Percentiles rank a stretch among this genome's conserved stretches.
Conservation (phyloP, 2,329 filamentous ascomycete genomes). For the Penicillium aurantiogriseum region DNA sequence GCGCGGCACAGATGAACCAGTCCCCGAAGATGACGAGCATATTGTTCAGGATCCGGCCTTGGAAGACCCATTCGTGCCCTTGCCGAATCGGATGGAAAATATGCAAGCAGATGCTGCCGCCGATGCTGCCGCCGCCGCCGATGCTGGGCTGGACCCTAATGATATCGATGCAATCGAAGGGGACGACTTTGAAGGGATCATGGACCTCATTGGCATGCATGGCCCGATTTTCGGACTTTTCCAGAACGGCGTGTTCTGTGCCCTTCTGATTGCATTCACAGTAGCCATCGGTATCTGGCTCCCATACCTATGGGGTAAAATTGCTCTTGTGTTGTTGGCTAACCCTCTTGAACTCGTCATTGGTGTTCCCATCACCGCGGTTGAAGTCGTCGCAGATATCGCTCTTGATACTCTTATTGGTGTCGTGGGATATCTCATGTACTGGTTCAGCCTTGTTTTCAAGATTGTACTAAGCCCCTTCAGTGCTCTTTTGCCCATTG, state of each 20-base stretch:
- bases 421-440: constrained; percentile 54
- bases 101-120: constrained; percentile 8
- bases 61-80: constrained; percentile 61
- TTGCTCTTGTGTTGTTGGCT: constrained; percentile 74
- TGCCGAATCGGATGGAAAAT: constrained; percentile 38
- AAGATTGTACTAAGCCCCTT: constrained; percentile 37
- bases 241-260: constrained; percentile 93
- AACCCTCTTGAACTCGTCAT: constrained; percentile 69
- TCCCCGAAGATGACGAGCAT: constrained; percentile 57
- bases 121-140: constrained; percentile 36
- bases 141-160: constrained; percentile 64
- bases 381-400: constrained; percentile 74
- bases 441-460: constrained; percentile 37
- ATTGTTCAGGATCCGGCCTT: constrained; percentile 58
- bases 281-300: constrained; percentile 83
- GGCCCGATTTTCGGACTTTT: constrained; percentile 85
- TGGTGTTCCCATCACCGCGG: constrained; percentile 67
- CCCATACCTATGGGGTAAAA: constrained; percentile 87
- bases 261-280: constrained; percentile 82
- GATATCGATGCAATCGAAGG: constrained; percentile 59
- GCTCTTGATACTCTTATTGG: constrained; percentile 74
- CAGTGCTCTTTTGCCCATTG: constrained; percentile 34
- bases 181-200: constrained; percentile 92
- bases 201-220: constrained; percentile 95
- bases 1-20: constrained; percentile 38